phyloP scores from a whole-genome alignment of 1,284 basidiomycete species.

The Wallemia ichthyophaga region DNA sequence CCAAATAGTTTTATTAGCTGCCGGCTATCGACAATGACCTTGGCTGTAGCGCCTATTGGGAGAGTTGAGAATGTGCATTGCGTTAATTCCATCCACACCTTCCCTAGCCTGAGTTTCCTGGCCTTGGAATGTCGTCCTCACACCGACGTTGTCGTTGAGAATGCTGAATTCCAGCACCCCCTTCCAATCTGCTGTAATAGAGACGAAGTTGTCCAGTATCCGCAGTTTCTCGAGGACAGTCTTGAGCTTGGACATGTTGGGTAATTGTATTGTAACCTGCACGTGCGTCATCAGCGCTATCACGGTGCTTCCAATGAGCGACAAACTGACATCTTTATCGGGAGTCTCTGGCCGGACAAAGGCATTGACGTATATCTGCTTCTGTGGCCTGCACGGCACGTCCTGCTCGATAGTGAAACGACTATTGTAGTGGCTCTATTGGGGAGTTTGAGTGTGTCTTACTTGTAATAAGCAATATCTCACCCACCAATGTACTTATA shows the following conservation, averaged over 20 bases:
- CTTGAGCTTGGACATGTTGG: neutral
- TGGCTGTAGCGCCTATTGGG: neutral
- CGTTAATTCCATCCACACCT: neutral
- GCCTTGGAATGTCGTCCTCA: neutral
- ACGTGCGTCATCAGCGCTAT: too few species aligned
- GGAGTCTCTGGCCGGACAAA: neutral
- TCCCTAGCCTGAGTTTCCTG: neutral
- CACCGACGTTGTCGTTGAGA: neutral
- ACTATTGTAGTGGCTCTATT: neutral
- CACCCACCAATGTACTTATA: neutral
- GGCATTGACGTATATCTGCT: neutral
- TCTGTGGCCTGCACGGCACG: neutral
- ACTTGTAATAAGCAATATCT: too few species aligned
- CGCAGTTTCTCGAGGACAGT: neutral
- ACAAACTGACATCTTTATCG: neutral
- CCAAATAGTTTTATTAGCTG: neutral
- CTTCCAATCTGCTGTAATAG: neutral
- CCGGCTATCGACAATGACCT: neutral
- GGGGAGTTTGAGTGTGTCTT: too few species aligned
- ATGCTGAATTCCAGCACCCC: neutral
- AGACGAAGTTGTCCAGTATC: neutral
- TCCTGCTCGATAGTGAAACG: neutral
- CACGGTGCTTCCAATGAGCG: neutral
- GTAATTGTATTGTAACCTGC: neutral
- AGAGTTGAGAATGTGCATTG: neutral